These are phyloP conservation scores for Turritis glabra DNA, from an alignment of 345 rosid genomes.

Conservation along the genomic window DNA sequence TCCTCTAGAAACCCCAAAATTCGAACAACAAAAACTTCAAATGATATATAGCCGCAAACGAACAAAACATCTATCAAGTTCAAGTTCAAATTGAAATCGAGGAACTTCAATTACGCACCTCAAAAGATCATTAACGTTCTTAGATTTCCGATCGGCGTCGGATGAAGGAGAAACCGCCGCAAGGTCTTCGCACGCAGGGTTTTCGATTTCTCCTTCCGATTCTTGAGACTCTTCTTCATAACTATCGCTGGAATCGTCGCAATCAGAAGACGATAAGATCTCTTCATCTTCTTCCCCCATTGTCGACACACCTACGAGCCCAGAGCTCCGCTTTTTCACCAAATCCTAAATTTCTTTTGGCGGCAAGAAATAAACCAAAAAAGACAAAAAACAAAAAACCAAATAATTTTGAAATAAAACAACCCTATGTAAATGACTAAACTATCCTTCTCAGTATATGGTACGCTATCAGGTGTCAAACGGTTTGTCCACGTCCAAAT, in stretches of 20 bases:
- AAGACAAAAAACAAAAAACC: background rate
- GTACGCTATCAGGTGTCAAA: too few relatives aligned
- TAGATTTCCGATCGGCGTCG: conserved; percentile 69
- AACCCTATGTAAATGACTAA: background rate
- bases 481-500: too few relatives aligned
- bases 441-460: background rate
- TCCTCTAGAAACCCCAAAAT: background rate
- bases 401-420: conserved; percentile 17
- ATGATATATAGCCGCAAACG: background rate
- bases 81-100: background rate
- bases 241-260: conserved; percentile 53
- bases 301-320: conserved; percentile 29
- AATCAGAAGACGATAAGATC: conserved; percentile 48
- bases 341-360: conserved; percentile 27
- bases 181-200: conserved; percentile 30
- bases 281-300: conserved; percentile 49
- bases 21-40: background rate
- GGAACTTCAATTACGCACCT: conserved; percentile 48
- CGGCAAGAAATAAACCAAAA: conserved; percentile 26
- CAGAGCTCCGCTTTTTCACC: conserved; percentile 30
- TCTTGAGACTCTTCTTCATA: conserved; percentile 36
- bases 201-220: conserved; percentile 35
- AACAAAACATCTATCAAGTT: background rate
- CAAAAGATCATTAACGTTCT: conserved; percentile 86
- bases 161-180: conserved; percentile 43